Base-by-base conservation (phyloP, 192 early-diverging fungal genomes). In the Entomortierella parvispora region DNA sequence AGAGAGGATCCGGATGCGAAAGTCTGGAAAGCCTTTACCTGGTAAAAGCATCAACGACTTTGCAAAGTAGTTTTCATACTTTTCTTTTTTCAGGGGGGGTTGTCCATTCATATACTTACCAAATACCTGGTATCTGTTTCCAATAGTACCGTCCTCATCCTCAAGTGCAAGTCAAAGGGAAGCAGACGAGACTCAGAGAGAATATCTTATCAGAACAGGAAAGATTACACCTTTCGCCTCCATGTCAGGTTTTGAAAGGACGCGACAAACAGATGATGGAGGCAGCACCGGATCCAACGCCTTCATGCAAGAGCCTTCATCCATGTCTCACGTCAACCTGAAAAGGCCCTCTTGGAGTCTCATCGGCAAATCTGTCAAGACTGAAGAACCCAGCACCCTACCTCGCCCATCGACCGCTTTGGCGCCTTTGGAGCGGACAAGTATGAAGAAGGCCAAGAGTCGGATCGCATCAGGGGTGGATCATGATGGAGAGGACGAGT, bases 221-320 rank as follows among this genome's bases (percentile, higher is more conserved):
- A 92, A 88, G 69, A 87, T 90, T 44, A 93, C 85, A 31, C 91
- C 86, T 18, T 90, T 89, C 81, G 79, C 86, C n/a, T 65, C 69
- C 26, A 58, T 79, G 26, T 77, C 80, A 12, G 81, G 72, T 4
- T 34, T 83, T 6, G 75, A 80, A 52, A 68, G 72, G 20, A 55
- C 82, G 20, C 57, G 59, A 15, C 56, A 49, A 17, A 49, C 31
- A 6, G 26, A 22, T 14, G 20, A 50, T 18, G 26, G 50, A 7
- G 43, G 43, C 26, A 64, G 34, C 29, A 51, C 53, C 49, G 58
- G 32, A 10, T 31, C 63, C 2, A 37, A 77, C 23, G 15, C 34
- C 10, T 25, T 40, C 37, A 40, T 12, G 37, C 37, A 40, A 12
- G 37, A 40, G 5, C 12, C 37, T 12, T 5, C 58, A 14, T 52